Evolutionary conservation across 371 early-diverging fungal genomes (phyloP).

Genomic region (Lichtheimia ramosa): DNA sequence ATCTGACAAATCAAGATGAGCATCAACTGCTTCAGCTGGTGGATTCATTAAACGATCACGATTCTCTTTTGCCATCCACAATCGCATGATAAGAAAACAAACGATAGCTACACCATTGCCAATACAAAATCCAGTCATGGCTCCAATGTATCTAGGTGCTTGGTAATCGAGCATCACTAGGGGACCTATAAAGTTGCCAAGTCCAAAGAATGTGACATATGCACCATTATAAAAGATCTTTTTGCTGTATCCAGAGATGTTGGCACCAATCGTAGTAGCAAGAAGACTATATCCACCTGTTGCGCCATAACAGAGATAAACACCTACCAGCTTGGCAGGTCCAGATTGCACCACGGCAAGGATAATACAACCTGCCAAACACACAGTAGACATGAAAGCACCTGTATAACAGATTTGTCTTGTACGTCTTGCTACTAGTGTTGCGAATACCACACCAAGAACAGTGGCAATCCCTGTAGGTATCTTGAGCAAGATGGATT

Average conservation of each 20-base stretch:
- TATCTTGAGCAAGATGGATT: slow-evolving; percentile 11
- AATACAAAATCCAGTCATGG: slow-evolving; percentile 27
- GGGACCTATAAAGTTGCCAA: slow-evolving; percentile 40
- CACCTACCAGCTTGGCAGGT: slow-evolving; percentile 27
- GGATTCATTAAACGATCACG: slow-evolving; percentile 19
- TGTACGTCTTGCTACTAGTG: slow-evolving; percentile 5
- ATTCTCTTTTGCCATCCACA: slow-evolving; percentile 16
- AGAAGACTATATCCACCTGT: slow-evolving; percentile 12
- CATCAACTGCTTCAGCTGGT: slow-evolving; percentile 9
- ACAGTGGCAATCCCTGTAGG: slow-evolving; percentile 7
- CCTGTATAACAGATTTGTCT: slow-evolving; percentile 9
- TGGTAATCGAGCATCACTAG: slow-evolving; percentile 22
- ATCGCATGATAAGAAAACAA: slow-evolving; percentile 19
- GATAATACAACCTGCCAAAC: slow-evolving; percentile 9
- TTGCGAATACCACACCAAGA: slow-evolving; percentile 8
- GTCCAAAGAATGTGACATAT: slow-evolving; percentile 23
- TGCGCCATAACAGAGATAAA: slow-evolving; percentile 23
- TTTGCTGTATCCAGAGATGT: slow-evolving; percentile 22
- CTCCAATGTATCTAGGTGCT: slow-evolving; percentile 18
- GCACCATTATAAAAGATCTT: slow-evolving; percentile 35
- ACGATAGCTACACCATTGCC: slow-evolving; percentile 26
- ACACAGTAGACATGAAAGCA: slow-evolving; percentile 7
- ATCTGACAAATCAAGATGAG: slow-evolving; percentile 23
- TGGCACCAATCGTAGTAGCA: slow-evolving; percentile 17
- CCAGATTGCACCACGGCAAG: slow-evolving; percentile 15